Base-by-base conservation (phyloP, 106 monocot species). In the Dendrobium catenatum region DNA sequence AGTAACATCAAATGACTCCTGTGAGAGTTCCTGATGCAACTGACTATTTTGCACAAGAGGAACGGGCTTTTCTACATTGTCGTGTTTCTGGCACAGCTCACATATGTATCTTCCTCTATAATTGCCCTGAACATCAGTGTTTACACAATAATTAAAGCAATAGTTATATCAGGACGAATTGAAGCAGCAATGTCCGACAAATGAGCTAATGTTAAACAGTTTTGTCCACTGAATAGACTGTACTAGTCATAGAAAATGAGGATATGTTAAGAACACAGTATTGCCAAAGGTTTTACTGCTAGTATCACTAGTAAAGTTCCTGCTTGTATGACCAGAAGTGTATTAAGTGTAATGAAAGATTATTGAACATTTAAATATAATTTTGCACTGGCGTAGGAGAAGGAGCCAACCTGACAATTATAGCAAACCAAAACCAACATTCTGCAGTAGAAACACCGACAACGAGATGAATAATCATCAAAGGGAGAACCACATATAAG, bases 401-500 rank as follows among this genome's bases (percentile, higher is more conserved):
- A 51, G 6, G 8, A 33, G 76, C 83, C 73, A 77, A 95, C 95
- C 92, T 95, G 86, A 48, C 95, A 95, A 55, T 40, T 66, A 43
- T 84, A 49, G 83, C 95, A 96, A 33, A 93, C 91, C 79, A 96
- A 86, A 78, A 96, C 91, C 70, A 96, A 77, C 93, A 96, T 96
- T 33, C 96, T 82, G 74, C 96, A 96, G 49, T 93, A 78, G 68
- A 58, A 78, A 76, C 97, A 98, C 20, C 97, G 86, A 72, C 89
- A 91, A 78, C 94, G 87, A 59, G 94, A 81, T 78, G 94, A 89
- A 88, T 98, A 98, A 79, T 98, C 91, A 86, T 98, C 97, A 87
- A 90, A 98, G 9, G 92, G 83, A 76, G 86, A 85, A 76, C 68
- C 55, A 79, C 96, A 96, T 42, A 88, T 74, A 82, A 96, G 81